These are phyloP conservation scores for Acacia concinna DNA, from an alignment of 331 rosid species.

Conservation along the genomic window DNA sequence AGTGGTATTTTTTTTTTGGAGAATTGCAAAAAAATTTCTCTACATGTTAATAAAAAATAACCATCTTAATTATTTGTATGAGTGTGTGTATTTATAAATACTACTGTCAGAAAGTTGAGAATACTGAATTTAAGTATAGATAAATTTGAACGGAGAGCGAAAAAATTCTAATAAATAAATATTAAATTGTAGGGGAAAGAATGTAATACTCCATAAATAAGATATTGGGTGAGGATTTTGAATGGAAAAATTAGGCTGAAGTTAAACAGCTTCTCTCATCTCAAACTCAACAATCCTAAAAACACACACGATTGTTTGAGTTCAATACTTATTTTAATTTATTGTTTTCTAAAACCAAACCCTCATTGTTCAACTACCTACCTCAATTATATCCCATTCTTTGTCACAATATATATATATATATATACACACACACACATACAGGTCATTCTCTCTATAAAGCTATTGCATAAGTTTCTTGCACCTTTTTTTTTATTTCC, in stretches of 20 bases:
- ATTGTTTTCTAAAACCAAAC: neutral
- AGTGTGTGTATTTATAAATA: neutral
- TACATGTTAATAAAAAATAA: neutral
- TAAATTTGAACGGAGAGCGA: neutral
- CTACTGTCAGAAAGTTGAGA: neutral
- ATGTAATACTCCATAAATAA: neutral
- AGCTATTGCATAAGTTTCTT: neutral
- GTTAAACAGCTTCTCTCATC: too few species aligned
- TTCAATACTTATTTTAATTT: neutral
- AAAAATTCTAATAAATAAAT: too few species aligned
- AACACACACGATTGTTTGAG: neutral
- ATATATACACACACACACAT: too few species aligned
- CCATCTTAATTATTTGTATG: neutral
- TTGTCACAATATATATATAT: too few species aligned
- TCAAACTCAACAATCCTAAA: too few species aligned
- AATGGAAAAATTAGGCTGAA: too few species aligned
- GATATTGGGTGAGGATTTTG: neutral
- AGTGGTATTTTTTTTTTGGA: neutral
- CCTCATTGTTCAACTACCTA: neutral
- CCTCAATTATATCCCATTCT: neutral
- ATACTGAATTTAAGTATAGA: too few species aligned
- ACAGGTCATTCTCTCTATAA: neutral
- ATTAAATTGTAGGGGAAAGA: neutral
- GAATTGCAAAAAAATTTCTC: neutral
- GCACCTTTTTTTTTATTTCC: too few species aligned